Conservation (phyloP, 1,284 basidiomycete species). For the Ustilago cynodontis region DNA sequence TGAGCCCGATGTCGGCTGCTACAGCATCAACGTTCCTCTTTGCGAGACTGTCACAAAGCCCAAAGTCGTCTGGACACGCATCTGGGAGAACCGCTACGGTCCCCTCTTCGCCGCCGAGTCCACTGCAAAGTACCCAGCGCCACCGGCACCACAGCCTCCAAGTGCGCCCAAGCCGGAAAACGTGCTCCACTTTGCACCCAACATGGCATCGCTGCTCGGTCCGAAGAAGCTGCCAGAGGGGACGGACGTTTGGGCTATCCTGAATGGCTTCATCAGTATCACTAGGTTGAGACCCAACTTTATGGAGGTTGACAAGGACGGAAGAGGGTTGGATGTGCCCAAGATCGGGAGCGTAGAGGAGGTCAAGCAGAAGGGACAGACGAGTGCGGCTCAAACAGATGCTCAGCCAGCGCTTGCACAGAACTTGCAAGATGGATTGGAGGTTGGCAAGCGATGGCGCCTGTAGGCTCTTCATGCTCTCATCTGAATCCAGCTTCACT, state of each 20-base stretch:
- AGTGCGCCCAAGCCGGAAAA: conserved; percentile 49
- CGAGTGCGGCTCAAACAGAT: not conserved
- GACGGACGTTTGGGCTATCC: conserved; percentile 66
- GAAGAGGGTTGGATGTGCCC: conserved; percentile 38
- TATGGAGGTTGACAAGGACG: conserved; percentile 45
- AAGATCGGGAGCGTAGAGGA: not conserved
- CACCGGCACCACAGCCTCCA: conserved; percentile 31
- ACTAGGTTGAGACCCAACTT: conserved; percentile 57
- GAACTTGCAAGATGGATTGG: conserved; percentile 32
- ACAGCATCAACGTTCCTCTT: conserved; percentile 67
- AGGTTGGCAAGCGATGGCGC: conserved; percentile 47
- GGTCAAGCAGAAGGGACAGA: conserved; percentile 3
- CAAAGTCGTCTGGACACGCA: conserved; percentile 61
- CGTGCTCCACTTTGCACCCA: conserved; percentile 61
- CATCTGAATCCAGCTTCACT: too few species aligned
- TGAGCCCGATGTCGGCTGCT: conserved; percentile 53
- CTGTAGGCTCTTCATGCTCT: conserved; percentile 14
- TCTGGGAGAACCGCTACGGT: conserved; percentile 63
- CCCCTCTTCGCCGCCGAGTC: conserved; percentile 43
- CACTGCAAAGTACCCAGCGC: conserved; percentile 23
- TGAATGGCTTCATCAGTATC: conserved; percentile 62
- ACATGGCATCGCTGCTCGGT: conserved; percentile 59
- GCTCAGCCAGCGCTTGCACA: not conserved
- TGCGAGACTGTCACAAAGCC: conserved; percentile 57
- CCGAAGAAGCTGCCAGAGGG: conserved; percentile 48